These are phyloP conservation scores for Guillardia theta DNA, from an alignment of 78 protist genomes.

Conservation along the genomic window DNA sequence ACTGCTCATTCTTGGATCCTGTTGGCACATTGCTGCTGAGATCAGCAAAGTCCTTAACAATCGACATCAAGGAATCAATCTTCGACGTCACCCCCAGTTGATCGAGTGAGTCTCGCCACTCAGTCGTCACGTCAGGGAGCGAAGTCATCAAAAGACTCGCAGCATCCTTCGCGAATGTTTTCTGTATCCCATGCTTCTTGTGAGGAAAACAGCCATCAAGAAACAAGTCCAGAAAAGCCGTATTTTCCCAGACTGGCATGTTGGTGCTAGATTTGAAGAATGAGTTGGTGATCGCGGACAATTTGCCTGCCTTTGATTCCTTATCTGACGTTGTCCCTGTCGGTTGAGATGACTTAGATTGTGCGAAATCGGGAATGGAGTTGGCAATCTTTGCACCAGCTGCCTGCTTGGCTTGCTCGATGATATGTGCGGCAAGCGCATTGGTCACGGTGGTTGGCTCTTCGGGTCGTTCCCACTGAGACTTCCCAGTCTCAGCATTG, in stretches of 20 bases:
- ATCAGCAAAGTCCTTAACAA: not conserved
- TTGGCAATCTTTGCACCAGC: no score
- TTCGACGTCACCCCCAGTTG: not conserved
- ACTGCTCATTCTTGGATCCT: not conserved
- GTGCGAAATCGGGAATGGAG: no score
- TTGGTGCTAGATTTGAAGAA: not conserved
- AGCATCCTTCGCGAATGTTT: no score
- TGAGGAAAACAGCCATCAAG: not conserved
- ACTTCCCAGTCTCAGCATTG: conserved; percentile 10
- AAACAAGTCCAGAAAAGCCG: not conserved
- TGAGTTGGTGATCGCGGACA: not conserved
- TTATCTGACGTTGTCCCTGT: no score
- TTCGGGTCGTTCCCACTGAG: not conserved
- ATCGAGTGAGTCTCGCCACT: no score
- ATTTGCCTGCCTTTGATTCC: no score
- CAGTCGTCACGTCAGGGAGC: no score
- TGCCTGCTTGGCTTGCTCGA: no score
- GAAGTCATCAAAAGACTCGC: no score
- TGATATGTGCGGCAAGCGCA: no score
- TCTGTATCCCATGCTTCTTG: not conserved
- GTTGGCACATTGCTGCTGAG: not conserved
- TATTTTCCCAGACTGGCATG: not conserved
- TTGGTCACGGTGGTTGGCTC: not conserved
- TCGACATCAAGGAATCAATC: not conserved
- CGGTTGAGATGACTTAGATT: no score